Conservation (phyloP, 2,329 filamentous ascomycete genomes). For the Aspergillus luchuensis region DNA sequence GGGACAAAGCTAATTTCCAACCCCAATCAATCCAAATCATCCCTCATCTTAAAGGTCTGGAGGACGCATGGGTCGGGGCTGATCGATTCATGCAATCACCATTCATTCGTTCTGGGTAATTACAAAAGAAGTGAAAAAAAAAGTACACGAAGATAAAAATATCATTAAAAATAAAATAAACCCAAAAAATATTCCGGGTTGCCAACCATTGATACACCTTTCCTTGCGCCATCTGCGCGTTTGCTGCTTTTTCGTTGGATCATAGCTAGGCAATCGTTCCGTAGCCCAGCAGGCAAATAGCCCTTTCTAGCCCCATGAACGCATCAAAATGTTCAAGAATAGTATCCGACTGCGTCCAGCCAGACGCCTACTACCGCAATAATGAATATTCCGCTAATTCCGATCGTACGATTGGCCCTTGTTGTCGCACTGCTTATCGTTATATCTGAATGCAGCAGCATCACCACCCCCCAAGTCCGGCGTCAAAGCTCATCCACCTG, state of each 20-base stretch:
- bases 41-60: conserved; percentile 1
- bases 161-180: no score
- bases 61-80: not conserved
- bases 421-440: conserved; percentile 14
- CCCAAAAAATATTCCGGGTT: not conserved
- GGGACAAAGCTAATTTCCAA: conserved; percentile 1
- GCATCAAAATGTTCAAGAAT: not conserved
- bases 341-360: not conserved
- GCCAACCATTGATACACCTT: conserved; percentile 9
- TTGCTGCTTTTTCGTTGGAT: conserved; percentile 18
- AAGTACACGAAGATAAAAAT: no score
- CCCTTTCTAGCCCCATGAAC: not conserved
- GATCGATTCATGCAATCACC: not conserved
- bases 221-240: conserved; percentile 16
- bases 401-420: conserved; percentile 11
- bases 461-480: not conserved
- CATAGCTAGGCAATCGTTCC: not conserved
- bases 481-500: not conserved
- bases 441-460: conserved; percentile 9
- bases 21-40: conserved; percentile 4
- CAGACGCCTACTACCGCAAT: not conserved
- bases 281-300: no score
- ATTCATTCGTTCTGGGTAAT: not conserved
- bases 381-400: conserved; percentile 5
- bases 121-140: not conserved